These are phyloP conservation scores for Fusarium veterinarium DNA, from an alignment of 2,329 filamentous ascomycete genomes.

Conservation along the genomic window DNA sequence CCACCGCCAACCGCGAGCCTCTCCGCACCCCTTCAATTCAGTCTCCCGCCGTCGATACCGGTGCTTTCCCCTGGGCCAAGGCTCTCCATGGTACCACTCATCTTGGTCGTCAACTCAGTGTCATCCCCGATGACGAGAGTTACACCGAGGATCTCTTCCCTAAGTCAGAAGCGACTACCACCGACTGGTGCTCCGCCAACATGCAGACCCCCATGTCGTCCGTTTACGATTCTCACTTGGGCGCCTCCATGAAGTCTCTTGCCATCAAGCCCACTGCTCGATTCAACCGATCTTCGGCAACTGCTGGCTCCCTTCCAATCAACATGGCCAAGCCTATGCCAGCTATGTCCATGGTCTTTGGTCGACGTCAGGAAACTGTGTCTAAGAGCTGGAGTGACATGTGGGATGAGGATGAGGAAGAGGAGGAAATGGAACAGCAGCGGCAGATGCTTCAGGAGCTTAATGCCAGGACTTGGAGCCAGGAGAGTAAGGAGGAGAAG, in stretches of 20 bases:
- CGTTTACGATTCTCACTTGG: conserved; percentile 84
- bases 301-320: conserved; percentile 80
- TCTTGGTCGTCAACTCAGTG: conserved; percentile 85
- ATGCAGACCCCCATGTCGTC: conserved; percentile 84
- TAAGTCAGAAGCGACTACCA: conserved; percentile 75
- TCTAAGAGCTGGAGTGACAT: conserved; percentile 99
- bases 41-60: conserved; percentile 82
- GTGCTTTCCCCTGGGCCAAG: conserved; percentile 95
- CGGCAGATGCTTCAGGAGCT: conserved; percentile 66
- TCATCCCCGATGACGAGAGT: conserved; percentile 82
- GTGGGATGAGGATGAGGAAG: conserved; percentile 90
- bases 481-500: conserved; percentile 68
- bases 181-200: conserved; percentile 83
- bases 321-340: conserved; percentile 80
- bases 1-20: conserved; percentile 92
- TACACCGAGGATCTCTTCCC: conserved; percentile 90
- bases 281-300: conserved; percentile 62
- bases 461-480: conserved; percentile 83
- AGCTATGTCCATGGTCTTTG: conserved; percentile 83
- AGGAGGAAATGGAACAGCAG: conserved; percentile 72
- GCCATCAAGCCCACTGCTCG: conserved; percentile 60
- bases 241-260: conserved; percentile 82
- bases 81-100: conserved; percentile 82
- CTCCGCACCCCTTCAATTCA: conserved; percentile 95
- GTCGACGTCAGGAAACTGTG: conserved; percentile 78